Conservation (phyloP, 352 stramenopile species). For the Phytophthora syringae region DNA sequence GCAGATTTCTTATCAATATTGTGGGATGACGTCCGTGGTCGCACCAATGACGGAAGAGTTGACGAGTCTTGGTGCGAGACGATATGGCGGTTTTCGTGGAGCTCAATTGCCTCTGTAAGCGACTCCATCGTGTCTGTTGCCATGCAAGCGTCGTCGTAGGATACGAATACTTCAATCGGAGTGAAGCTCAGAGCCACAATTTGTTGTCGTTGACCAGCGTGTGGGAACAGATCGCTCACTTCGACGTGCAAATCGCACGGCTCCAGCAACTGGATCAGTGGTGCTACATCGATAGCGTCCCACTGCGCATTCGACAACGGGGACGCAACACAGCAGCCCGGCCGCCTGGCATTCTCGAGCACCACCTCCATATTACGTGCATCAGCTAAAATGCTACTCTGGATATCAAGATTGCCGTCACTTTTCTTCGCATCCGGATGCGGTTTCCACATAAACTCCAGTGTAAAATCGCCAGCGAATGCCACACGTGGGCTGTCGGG, state of each 20-base stretch:
- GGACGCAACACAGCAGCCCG: slow-evolving; percentile 60
- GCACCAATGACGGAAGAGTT: slow-evolving; percentile 6
- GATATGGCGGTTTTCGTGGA: slow-evolving; percentile 22
- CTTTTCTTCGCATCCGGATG: slow-evolving; percentile 15
- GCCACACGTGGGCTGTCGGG: slow-evolving; percentile 50
- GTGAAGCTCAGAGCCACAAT: slow-evolving; percentile 78
- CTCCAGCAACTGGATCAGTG: slow-evolving; percentile 80
- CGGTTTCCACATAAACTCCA: slow-evolving; percentile 63
- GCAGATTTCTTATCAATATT: slow-evolving; percentile 12
- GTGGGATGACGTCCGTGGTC: slow-evolving; percentile 32
- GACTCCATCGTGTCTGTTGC: slow-evolving; percentile 54
- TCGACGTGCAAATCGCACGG: slow-evolving; percentile 73
- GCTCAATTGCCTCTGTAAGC: slow-evolving; percentile 39
- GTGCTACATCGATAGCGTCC: slow-evolving; percentile 40
- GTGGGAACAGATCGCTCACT: slow-evolving; percentile 70
- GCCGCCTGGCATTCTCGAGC: slow-evolving; percentile 66
- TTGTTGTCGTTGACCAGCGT: slow-evolving; percentile 72
- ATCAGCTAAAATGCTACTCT: slow-evolving; percentile 70
- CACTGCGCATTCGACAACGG: slow-evolving; percentile 31
- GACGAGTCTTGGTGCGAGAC: slow-evolving; percentile 4
- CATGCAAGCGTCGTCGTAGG: slow-evolving; percentile 79
- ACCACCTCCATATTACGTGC: slow-evolving; percentile 71
- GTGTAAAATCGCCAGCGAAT: slow-evolving; percentile 61
- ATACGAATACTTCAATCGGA: slow-evolving; percentile 81
- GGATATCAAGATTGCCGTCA: slow-evolving; percentile 63